Evolutionary conservation across 345 rosid species (phyloP).

Genomic region (Psidium guajava): DNA sequence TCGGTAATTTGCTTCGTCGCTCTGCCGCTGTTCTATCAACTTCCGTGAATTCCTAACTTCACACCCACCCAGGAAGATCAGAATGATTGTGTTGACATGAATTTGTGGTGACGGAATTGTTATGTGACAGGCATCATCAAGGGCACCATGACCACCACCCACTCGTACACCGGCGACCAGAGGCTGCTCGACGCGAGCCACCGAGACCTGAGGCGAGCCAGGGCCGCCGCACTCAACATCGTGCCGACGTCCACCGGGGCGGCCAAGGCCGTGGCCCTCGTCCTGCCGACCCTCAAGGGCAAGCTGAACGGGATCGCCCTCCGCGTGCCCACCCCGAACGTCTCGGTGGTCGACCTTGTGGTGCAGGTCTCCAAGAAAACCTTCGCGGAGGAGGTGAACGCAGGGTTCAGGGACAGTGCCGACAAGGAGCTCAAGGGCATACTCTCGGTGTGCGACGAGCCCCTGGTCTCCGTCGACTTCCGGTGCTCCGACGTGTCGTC

Average conservation of each 20-base stretch:
- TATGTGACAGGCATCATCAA: conserved; percentile 63
- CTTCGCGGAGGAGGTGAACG: conserved; percentile 91
- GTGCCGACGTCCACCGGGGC: conserved; percentile 97
- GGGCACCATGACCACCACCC: conserved; percentile 99
- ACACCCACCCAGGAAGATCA: not conserved
- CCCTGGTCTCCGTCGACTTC: conserved; percentile 87
- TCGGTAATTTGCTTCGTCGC: conserved; percentile 30
- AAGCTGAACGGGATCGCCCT: conserved; percentile 92
- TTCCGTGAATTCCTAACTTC: not conserved
- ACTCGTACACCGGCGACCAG: conserved; percentile 97
- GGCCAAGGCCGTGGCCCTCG: conserved; percentile 93
- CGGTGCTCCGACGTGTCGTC: conserved; percentile 87
- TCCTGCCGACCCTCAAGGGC: conserved; percentile 83
- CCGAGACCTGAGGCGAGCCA: conserved; percentile 93
- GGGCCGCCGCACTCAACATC: conserved; percentile 93
- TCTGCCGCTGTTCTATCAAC: not conserved
- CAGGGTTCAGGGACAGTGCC: conserved; percentile 74
- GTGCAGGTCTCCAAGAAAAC: conserved; percentile 91
- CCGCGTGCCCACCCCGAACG: conserved; percentile 96
- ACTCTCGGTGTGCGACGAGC: conserved; percentile 84
- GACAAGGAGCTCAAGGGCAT: conserved; percentile 80
- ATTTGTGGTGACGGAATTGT: not conserved
- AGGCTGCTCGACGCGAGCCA: conserved; percentile 89
- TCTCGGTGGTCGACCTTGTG: conserved; percentile 86
- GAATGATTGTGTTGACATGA: not conserved